Evolutionary conservation across 495 filamentous ascomycete species (phyloP), one percentile per base, ranked within the genome.

Genomic region (Oidiodendron maius): DNA sequence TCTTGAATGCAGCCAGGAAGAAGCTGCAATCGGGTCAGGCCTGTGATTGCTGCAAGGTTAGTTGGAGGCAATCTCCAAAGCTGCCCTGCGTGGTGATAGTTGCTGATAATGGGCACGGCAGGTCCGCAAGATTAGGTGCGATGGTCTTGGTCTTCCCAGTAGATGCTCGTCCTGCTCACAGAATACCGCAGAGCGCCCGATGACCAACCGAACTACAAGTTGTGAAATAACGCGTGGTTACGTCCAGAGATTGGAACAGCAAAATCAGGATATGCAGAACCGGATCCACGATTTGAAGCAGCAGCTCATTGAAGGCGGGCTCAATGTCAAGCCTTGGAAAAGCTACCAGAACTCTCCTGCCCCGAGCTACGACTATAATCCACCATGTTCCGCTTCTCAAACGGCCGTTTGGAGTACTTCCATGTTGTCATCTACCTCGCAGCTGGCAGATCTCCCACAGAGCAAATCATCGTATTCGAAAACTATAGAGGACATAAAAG

Each of bases 41-140:
- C 4, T 96, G 90, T 72, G 90, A 95, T 60, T 75, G 90, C 41
- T 96, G 90, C 73, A 89, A 89, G 75, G 89, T 90, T 68, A 50
- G 75, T 30, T 30, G 12, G 12, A 5, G 26, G 26, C 26, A 5
- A 5, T 12, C 26, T n/a, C n/a, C n/a, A n/a, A n/a, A n/a, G n/a
- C n/a, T n/a, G n/a, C n/a, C n/a, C n/a, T n/a, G n/a, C n/a, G n/a
- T n/a, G n/a, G n/a, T n/a, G n/a, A n/a, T n/a, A n/a, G n/a, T n/a
- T n/a, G n/a, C n/a, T n/a, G n/a, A n/a, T n/a, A n/a, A n/a, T 48
- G 36, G 18, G 30, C 13, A 20, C 13, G 25, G 30, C 20, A 91
- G 88, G 72, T 88, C 34, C 82, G 89, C 21, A 91, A 91, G 64
- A 90, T 93, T 45, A 78, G 82, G 49, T 95, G 89, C 70, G 89